These are phyloP conservation scores for Dalbergia cochinchinensis DNA, from an alignment of 306 rosid species.

Conservation along the genomic window DNA sequence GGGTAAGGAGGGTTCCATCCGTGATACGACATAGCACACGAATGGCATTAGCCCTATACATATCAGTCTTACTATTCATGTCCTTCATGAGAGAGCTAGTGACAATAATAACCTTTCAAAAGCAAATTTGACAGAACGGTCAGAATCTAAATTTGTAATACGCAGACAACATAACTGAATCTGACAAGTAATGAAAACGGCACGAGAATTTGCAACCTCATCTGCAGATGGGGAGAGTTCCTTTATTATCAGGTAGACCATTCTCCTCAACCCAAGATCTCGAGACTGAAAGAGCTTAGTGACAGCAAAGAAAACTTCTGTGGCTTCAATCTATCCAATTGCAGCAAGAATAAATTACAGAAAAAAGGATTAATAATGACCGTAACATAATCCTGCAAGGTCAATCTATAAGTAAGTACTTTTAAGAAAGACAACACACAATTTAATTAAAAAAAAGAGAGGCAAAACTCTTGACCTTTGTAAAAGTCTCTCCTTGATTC, in stretches of 20 bases:
- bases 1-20: constrained; percentile 97
- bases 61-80: constrained; percentile 97
- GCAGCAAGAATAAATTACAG: constrained; percentile 33
- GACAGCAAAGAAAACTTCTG: constrained; percentile 97
- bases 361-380: constrained; percentile 25
- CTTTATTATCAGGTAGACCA: constrained; percentile 97
- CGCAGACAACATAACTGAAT: constrained; percentile 2
- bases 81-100: constrained; percentile 99
- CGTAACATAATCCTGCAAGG: constrained; percentile 18
- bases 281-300: constrained; percentile 96
- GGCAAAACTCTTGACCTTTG: constrained; percentile 69
- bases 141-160: constrained; percentile 46
- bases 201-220: constrained; percentile 64
- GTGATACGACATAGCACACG: constrained; percentile 98
- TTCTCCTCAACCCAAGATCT: constrained; percentile 97
- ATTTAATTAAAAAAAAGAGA: background rate
- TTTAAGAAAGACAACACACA: constrained; percentile 4
- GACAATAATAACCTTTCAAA: constrained; percentile 83
- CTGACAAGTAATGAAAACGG: constrained; percentile 35
- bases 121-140: constrained; percentile 40
- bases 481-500: constrained; percentile 93
- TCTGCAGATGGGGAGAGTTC: constrained; percentile 97
- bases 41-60: constrained; percentile 98
- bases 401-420: constrained; percentile 23
- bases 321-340: constrained; percentile 84